A percentile compares a stretch with the other conserved stretches of the same genome.
These are phyloP conservation scores for Penicillium egyptiacum DNA, from an alignment of 495 filamentous ascomycete genomes.

Conservation along the genomic window DNA sequence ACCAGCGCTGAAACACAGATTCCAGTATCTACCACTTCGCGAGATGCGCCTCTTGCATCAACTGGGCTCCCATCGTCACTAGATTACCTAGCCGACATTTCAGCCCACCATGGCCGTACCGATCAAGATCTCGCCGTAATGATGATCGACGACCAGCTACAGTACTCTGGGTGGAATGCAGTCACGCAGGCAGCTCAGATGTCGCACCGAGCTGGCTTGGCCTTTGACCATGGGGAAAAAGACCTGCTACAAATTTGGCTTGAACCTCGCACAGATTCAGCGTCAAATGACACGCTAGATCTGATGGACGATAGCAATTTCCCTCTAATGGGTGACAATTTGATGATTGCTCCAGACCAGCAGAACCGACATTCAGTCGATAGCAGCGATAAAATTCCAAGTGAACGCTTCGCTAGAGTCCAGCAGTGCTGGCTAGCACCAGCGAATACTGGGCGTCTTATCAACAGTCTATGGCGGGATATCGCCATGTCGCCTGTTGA, in stretches of 20 bases:
- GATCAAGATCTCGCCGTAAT: constrained; percentile 36
- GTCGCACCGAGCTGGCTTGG: constrained; percentile 24
- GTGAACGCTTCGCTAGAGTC: constrained; percentile 50
- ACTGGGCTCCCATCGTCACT: constrained; percentile 33
- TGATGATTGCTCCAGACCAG: constrained; percentile 24
- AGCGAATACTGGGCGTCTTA: constrained; percentile 44
- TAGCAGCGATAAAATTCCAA: constrained; percentile 41
- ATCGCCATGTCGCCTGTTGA: constrained; percentile 42
- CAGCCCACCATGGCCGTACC: constrained; percentile 38
- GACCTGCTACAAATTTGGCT: constrained; percentile 45
- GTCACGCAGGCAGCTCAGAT: constrained; percentile 27
- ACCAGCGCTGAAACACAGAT: constrained; percentile 18
- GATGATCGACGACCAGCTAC: constrained; percentile 38
- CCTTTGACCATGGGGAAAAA: constrained; percentile 32
- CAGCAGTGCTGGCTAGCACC: constrained; percentile 52
- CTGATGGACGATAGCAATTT: constrained; percentile 33
- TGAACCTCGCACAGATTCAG: constrained; percentile 39
- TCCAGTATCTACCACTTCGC: constrained; percentile 23
- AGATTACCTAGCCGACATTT: constrained; percentile 44
- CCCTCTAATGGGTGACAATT: constrained; percentile 32
- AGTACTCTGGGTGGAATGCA: constrained; percentile 41
- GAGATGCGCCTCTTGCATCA: constrained; percentile 27
- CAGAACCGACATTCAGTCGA: constrained; percentile 30
- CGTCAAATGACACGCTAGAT: constrained; percentile 41
- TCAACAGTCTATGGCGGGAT: constrained; percentile 51